Evolutionary conservation across 768 basidiomycete genomes (phyloP).

Genomic region (Podaxis mareebaensis): DNA sequence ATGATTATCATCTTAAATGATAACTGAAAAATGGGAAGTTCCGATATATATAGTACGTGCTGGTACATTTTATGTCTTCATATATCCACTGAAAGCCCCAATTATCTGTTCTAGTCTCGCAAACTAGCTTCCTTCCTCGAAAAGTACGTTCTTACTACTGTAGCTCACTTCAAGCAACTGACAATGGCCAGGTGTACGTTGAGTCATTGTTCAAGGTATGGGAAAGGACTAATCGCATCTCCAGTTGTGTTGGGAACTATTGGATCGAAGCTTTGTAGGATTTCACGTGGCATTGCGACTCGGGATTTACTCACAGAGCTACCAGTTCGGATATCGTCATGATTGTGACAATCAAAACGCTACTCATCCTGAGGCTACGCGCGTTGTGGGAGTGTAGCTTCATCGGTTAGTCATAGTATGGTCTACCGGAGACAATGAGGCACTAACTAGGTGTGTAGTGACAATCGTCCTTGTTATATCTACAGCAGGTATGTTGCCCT

Average conservation of each 20-base stretch:
- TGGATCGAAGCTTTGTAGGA: neutral
- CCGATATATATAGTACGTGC: neutral
- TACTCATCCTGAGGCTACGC: slow-evolving; percentile 1
- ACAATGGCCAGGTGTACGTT: neutral
- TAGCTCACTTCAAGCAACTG: neutral
- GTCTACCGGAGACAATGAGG: neutral
- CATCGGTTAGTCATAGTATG: neutral
- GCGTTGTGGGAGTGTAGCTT: neutral
- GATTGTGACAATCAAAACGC: neutral
- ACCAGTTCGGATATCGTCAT: neutral
- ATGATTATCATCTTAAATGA: neutral
- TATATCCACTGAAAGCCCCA: neutral
- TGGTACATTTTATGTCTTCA: neutral
- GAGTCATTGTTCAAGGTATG: neutral
- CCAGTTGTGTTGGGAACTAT: neutral
- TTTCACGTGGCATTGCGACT: neutral
- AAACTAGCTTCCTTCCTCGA: neutral
- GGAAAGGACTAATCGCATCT: neutral
- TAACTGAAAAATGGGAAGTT: neutral
- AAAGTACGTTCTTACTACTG: neutral
- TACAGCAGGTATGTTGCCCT: neutral
- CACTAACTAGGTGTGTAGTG: neutral
- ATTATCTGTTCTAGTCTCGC: neutral
- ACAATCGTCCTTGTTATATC: neutral
- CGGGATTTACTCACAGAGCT: neutral